Conservation (phyloP, 2,329 filamentous ascomycete genomes). For the Xylaria sp. region DNA sequence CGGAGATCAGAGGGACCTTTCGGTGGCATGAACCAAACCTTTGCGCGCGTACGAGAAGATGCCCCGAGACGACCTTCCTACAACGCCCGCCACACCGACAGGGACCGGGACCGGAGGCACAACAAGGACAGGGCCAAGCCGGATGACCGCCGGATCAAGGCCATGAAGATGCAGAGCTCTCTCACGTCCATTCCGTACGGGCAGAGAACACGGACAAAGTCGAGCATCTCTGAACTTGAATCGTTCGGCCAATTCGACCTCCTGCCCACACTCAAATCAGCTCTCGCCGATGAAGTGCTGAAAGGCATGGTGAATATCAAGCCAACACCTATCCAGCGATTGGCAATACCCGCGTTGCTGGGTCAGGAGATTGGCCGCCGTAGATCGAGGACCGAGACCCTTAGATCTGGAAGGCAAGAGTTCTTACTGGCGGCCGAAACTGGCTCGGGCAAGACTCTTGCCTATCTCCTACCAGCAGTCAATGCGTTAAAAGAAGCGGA, state of each 20-base stretch:
- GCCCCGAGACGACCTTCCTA: slow-evolving; percentile 25
- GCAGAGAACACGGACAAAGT: slow-evolving; percentile 59
- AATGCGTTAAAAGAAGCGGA: slow-evolving; percentile 86
- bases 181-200: slow-evolving; percentile 82
- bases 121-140: slow-evolving; percentile 52
- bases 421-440: slow-evolving; percentile 95
- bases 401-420: slow-evolving; percentile 55
- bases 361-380: slow-evolving; percentile 61
- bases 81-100: slow-evolving; percentile 23
- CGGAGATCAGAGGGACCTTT: slow-evolving; percentile 62
- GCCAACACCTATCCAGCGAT: slow-evolving; percentile 88
- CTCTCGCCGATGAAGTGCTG: slow-evolving; percentile 78
- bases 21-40: slow-evolving; percentile 66
- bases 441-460: slow-evolving; percentile 94
- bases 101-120: slow-evolving; percentile 1
- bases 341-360: slow-evolving; percentile 86
- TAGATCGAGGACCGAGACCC: slow-evolving; percentile 46
- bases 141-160: slow-evolving; percentile 72
- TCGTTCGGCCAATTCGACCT: slow-evolving; percentile 85
- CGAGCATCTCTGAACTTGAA: slow-evolving; percentile 69
- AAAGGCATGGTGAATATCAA: slow-evolving; percentile 77
- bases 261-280: slow-evolving; percentile 75
- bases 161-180: slow-evolving; percentile 91
- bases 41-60: slow-evolving; percentile 54
- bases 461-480: slow-evolving; percentile 86